Conservation (phyloP, 345 rosid genomes). For the Aquilaria sinensis region DNA sequence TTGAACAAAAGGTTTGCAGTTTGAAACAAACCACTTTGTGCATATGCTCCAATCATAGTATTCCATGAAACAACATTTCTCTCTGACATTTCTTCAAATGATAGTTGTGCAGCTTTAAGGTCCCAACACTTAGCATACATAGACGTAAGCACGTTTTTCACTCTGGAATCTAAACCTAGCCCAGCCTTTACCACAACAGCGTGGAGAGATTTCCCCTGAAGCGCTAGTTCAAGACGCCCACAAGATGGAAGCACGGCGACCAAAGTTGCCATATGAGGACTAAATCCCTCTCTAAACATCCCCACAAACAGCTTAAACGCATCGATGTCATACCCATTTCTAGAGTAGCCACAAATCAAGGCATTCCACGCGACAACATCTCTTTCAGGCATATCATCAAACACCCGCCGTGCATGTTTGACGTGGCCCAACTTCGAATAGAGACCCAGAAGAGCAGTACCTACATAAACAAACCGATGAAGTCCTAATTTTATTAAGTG, state of each 20-base stretch:
- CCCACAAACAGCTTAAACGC: constrained; percentile 41
- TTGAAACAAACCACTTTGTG: constrained; percentile 44
- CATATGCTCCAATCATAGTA: constrained; percentile 66
- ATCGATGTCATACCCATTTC: constrained; percentile 38
- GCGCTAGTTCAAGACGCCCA: constrained; percentile 38
- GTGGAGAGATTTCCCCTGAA: constrained; percentile 62
- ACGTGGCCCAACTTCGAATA: constrained; percentile 38
- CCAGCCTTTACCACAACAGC: constrained; percentile 52
- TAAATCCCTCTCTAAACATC: constrained; percentile 54
- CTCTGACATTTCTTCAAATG: constrained; percentile 49
- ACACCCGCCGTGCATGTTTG: constrained; percentile 32
- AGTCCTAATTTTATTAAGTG: constrained; percentile 48
- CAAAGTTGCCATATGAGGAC: constrained; percentile 43
- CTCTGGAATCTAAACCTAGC: constrained; percentile 43
- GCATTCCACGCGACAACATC: constrained; percentile 81
- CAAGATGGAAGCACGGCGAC: constrained; percentile 61
- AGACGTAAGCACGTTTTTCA: constrained; percentile 46
- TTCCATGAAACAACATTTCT: constrained; percentile 72
- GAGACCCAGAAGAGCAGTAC: constrained; percentile 46
- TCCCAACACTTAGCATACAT: constrained; percentile 65
- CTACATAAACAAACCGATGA: constrained; percentile 44
- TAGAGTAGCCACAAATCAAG: constrained; percentile 64
- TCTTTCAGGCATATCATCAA: constrained; percentile 62
- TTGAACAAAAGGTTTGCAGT: constrained; percentile 48
- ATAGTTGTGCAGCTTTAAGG: constrained; percentile 40